A percentile compares a stretch with the other conserved stretches of the same genome.
These are phyloP conservation scores for Pisolithus albus DNA, from an alignment of 768 basidiomycete genomes.

Conservation along the genomic window DNA sequence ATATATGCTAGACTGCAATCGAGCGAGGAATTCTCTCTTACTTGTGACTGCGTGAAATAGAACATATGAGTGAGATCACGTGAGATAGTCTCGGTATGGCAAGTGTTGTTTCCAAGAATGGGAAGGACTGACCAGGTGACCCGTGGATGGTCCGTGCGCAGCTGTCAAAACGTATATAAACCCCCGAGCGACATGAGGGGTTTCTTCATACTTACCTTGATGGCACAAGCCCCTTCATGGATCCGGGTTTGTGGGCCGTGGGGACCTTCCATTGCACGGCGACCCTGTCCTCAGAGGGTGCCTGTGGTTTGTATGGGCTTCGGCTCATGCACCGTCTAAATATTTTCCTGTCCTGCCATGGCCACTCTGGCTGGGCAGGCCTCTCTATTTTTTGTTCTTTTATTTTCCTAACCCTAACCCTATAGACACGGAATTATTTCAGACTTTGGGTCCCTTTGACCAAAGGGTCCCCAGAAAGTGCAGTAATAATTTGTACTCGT, in stretches of 20 bases:
- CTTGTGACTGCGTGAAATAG: background rate
- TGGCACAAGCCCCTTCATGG: conserved; percentile 51
- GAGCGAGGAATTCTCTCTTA: background rate
- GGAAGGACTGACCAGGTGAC: background rate
- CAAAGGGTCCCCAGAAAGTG: background rate
- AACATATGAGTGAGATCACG: background rate
- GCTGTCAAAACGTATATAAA: conserved; percentile 8
- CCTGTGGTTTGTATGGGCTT: conserved; percentile 47
- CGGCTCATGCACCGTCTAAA: conserved; percentile 73
- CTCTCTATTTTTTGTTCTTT: conserved; percentile 22
- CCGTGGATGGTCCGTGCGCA: conserved; percentile 21
- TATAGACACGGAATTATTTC: background rate
- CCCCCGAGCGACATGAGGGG: fast-evolving
- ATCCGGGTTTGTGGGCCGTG: conserved; percentile 50
- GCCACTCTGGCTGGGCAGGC: conserved; percentile 50
- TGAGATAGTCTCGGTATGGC: background rate
- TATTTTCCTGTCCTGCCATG: conserved; percentile 70
- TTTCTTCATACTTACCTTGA: conserved; percentile 55
- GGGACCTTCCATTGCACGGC: conserved; percentile 51
- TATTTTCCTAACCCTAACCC: conserved; percentile 23
- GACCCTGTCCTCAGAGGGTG: conserved; percentile 47
- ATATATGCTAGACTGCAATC: background rate
- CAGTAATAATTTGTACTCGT: background rate
- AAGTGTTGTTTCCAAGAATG: background rate
- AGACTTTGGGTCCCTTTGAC: no score